These are phyloP conservation scores for Beta vulgaris DNA, from an alignment of 148 eudicot genomes.

Conservation along the genomic window DNA sequence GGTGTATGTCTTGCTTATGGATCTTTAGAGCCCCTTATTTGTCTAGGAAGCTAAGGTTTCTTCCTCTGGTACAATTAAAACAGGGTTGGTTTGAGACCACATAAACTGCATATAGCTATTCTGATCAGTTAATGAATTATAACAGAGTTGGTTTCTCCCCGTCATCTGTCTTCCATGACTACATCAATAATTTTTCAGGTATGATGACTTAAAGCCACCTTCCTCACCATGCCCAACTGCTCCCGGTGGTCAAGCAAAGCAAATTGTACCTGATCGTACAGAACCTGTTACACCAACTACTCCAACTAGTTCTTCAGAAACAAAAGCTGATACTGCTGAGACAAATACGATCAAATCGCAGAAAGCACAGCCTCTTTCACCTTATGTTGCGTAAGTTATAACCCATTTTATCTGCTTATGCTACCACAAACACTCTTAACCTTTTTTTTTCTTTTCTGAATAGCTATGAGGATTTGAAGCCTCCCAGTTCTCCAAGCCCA, in stretches of 20 bases:
- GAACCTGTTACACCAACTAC: conserved; percentile 8
- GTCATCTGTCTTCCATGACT: neutral
- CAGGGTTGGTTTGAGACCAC: neutral
- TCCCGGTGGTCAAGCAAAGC: conserved; percentile 23
- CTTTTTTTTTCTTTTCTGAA: neutral
- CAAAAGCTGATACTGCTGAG: conserved; percentile 18
- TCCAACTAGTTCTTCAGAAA: conserved; percentile 9
- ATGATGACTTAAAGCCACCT: conserved; percentile 74
- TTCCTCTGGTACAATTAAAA: neutral
- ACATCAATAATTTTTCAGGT: conserved; percentile 28
- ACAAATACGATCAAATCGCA: conserved; percentile 2
- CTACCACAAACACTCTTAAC: neutral
- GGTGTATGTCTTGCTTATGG: neutral
- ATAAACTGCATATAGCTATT: neutral
- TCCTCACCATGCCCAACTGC: conserved; percentile 52
- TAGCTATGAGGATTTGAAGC: conserved; percentile 70
- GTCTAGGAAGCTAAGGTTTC: neutral
- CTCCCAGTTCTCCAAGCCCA: conserved; percentile 65
- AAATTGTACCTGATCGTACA: conserved; percentile 11
- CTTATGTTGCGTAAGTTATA: conserved; percentile 38
- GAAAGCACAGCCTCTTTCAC: conserved; percentile 39
- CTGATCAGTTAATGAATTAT: conserved; percentile 2
- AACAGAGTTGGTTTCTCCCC: too few relatives aligned
- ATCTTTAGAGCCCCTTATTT: neutral
- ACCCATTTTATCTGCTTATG: neutral